phyloP scores from a whole-genome alignment of 176 grass and related monocot species.

The Canna indica region DNA sequence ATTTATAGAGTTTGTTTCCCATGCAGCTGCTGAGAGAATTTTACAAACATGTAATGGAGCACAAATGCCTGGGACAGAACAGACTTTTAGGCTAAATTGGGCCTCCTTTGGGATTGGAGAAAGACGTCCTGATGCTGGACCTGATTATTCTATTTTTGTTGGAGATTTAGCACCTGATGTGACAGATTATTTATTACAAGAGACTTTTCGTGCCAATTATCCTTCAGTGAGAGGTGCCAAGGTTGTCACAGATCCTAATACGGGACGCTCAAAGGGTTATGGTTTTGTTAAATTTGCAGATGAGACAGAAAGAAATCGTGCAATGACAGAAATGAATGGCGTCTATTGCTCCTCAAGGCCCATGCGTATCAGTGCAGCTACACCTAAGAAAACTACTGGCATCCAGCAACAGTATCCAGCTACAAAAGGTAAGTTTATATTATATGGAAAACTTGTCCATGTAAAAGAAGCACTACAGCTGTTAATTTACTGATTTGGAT shows the following conservation, averaged over 20 bases:
- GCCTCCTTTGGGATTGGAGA: slow-evolving; percentile 94
- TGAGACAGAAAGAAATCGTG: slow-evolving; percentile 93
- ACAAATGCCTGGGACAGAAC: slow-evolving; percentile 95
- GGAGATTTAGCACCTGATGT: slow-evolving; percentile 99
- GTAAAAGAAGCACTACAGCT: neutral
- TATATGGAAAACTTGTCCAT: neutral
- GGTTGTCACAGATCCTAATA: slow-evolving; percentile 96
- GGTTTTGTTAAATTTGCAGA: slow-evolving; percentile 98
- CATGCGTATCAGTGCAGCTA: slow-evolving; percentile 91
- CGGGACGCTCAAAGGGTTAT: slow-evolving; percentile 95
- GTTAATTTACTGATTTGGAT: neutral
- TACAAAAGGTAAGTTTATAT: slow-evolving; percentile 40
- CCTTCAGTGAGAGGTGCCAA: slow-evolving; percentile 89
- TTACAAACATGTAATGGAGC: slow-evolving; percentile 76
- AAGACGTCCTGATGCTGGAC: slow-evolving; percentile 56
- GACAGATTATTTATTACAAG: slow-evolving; percentile 94
- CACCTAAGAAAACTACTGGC: slow-evolving; percentile 69
- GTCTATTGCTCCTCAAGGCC: slow-evolving; percentile 90
- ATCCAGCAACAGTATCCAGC: slow-evolving; percentile 52
- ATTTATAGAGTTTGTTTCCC: slow-evolving; percentile 92
- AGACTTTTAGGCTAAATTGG: slow-evolving; percentile 95
- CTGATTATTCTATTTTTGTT: slow-evolving; percentile 91
- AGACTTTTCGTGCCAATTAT: slow-evolving; percentile 83
- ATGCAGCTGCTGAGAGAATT: slow-evolving; percentile 83
- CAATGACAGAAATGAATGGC: slow-evolving; percentile 98